These are phyloP conservation scores for Metarhizium humberi DNA, from an alignment of 2,329 filamentous ascomycete genomes.

Conservation along the genomic window DNA sequence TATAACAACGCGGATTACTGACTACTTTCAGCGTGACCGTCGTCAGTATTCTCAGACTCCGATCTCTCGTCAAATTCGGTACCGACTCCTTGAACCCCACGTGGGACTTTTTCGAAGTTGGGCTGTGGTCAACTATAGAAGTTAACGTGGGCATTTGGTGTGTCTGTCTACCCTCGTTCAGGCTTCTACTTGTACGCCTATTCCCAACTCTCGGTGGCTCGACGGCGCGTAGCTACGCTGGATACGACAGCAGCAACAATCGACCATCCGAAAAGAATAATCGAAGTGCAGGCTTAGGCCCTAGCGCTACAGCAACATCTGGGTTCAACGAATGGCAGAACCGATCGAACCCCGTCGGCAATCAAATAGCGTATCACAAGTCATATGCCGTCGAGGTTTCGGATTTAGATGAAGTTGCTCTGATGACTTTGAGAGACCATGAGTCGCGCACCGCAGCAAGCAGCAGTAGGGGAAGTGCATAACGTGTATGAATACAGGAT, in stretches of 20 bases:
- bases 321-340: neutral
- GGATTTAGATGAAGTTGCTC: constrained; percentile 1
- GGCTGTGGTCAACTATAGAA: constrained; percentile 19
- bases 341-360: neutral
- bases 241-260: neutral
- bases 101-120: constrained; percentile 14
- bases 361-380: constrained; percentile 1
- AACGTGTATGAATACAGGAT: neutral
- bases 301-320: neutral
- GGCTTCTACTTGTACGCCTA: constrained; percentile 11
- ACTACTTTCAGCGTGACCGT: constrained; percentile 12
- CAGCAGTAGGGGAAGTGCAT: neutral
- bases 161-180: constrained; percentile 17
- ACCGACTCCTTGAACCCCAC: constrained; percentile 13
- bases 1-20: neutral
- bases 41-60: constrained; percentile 14
- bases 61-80: constrained; percentile 12
- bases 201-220: constrained; percentile 2
- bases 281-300: neutral
- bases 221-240: neutral
- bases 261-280: neutral
- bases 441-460: neutral
- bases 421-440: neutral
- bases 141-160: constrained; percentile 11
- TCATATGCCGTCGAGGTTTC: constrained; percentile 1